Conservation (phyloP, 495 filamentous ascomycete species). For the Daldinia loculata region DNA sequence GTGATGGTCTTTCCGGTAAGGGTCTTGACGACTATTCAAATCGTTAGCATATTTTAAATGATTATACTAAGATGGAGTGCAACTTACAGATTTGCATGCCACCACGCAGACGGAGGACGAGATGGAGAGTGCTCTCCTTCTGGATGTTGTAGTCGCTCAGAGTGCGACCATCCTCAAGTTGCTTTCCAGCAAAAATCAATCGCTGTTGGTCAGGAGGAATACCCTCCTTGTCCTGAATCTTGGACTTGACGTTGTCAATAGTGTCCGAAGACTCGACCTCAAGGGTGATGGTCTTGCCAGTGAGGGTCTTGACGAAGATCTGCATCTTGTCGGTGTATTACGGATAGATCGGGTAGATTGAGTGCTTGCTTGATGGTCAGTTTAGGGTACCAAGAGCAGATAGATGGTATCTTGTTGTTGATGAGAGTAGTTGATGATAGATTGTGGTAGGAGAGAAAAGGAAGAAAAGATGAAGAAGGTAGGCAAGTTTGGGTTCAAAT, state of each 20-base stretch:
- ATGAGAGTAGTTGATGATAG: slow-evolving; percentile 47
- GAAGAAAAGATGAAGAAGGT: slow-evolving; percentile 20
- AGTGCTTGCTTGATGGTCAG: not conserved
- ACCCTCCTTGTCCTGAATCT: slow-evolving; percentile 99
- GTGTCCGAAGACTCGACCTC: slow-evolving; percentile 98
- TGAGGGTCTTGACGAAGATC: slow-evolving; percentile 85
- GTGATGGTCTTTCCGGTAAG: slow-evolving; percentile 98
- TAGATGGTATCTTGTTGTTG: slow-evolving; percentile 13
- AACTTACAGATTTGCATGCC: slow-evolving; percentile 96
- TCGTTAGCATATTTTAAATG: slow-evolving; percentile 30
- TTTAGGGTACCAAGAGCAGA: not conserved
- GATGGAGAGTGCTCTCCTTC: slow-evolving; percentile 95
- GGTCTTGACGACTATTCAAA: slow-evolving; percentile 75
- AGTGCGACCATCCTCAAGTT: slow-evolving; percentile 96
- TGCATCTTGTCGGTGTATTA: slow-evolving; percentile 70
- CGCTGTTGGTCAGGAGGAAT: slow-evolving; percentile 98
- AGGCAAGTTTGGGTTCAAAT: slow-evolving; percentile 29
- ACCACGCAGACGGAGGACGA: slow-evolving; percentile 96
- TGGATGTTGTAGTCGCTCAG: slow-evolving; percentile 98
- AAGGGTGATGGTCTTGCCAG: slow-evolving; percentile 99
- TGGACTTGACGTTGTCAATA: slow-evolving; percentile 98
- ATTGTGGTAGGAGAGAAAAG: slow-evolving; percentile 5
- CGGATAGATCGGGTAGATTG: slow-evolving; percentile 14
- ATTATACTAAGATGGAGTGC: not conserved
- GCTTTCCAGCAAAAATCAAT: slow-evolving; percentile 98